A percentile compares a stretch with the other conserved stretches of the same genome.
Conservation (phyloP, 768 basidiomycete genomes). For the Amanita inopinata region DNA sequence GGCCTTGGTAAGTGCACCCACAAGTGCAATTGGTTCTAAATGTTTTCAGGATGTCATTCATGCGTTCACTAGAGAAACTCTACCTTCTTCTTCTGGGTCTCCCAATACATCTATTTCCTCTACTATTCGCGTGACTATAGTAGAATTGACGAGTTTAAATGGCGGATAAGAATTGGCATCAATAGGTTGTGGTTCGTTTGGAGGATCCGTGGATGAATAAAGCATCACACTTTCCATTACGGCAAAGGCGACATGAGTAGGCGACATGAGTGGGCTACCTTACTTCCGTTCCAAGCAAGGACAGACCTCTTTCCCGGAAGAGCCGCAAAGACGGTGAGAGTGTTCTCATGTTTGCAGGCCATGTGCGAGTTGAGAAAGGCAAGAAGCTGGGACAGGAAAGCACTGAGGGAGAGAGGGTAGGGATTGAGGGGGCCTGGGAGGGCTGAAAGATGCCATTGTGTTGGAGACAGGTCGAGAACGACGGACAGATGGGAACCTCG, state of each 20-base stretch:
- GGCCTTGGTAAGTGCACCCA: conserved; percentile 86
- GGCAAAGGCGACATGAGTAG: too few relatives aligned
- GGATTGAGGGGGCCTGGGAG: conserved; percentile 27
- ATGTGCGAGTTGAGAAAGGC: conserved; percentile 92
- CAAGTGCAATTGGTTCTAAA: conserved; percentile 58
- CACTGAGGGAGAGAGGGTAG: conserved; percentile 49
- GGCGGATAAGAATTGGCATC: conserved; percentile 81
- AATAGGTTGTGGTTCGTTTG: conserved; percentile 27
- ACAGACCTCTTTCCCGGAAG: conserved; percentile 73
- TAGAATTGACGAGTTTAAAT: conserved; percentile 68
- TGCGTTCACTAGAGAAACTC: conserved; percentile 12
- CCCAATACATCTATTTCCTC: conserved; percentile 48
- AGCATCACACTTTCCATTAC: conserved; percentile 53
- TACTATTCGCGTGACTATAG: conserved; percentile 50
- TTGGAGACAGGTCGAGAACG: conserved; percentile 77
- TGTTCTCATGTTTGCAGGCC: conserved; percentile 85
- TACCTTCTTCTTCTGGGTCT: conserved; percentile 43
- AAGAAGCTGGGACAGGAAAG: conserved; percentile 78
- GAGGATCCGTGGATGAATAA: conserved; percentile 55
- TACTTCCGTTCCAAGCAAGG: background rate
- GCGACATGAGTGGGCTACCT: conserved; percentile 1
- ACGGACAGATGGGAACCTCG: conserved; percentile 59
- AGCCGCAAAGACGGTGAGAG: conserved; percentile 86
- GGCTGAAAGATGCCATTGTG: conserved; percentile 76
- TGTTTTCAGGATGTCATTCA: conserved; percentile 12